Base-by-base conservation (phyloP, 495 filamentous ascomycete species). In the Penicillium ochrochloron region DNA sequence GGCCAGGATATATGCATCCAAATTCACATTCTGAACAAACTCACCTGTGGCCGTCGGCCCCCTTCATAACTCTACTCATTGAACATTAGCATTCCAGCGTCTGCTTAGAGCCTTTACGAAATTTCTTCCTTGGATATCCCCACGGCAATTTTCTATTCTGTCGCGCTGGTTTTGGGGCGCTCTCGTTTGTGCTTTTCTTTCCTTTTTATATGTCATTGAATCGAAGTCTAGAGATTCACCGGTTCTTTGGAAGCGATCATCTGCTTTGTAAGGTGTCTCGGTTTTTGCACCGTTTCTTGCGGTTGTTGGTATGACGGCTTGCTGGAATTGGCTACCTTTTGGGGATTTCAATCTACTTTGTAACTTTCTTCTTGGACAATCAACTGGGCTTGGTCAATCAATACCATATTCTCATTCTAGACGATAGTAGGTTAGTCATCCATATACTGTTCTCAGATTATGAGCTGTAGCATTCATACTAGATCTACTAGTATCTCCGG, bases 41-140 rank as follows among this genome's bases (percentile, higher is more conserved):
- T 3, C 37, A 37, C 56, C 35, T 51, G n/a, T 33, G 37, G 17
- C 48, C 14, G 14, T 55, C 31, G 27, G 61, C 15, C 57, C 55
- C 61, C 55, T 35, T 35, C 48, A 67, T 31, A 42, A 60, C 59
- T 61, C 57, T 62, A 44, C 63, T 56, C 59, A 62, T 65, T 63
- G 53, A 71, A 67, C 42, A 62, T 76, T 76, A 79, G 76, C 76
- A 75, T 78, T 78, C 63, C 71, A 78, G 78, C 73, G 71, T 71
- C 61, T 74, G 67, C 64, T 72, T 70, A 69, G 62, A 70, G 70
- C 66, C 59, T 59, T 75, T 68, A 75, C 67, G 68, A 75, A 65
- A 65, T 70, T 73, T 68, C 62, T 66, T 60, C 63, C 70, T 56
- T 65, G 70, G 73, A 80, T 78, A 76, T 78, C 74, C 73, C 70